A percentile compares a stretch with the other conserved stretches of the same genome.
Evolutionary conservation across 768 basidiomycete species (phyloP).

Genomic region (Plicaturopsis crispa): DNA sequence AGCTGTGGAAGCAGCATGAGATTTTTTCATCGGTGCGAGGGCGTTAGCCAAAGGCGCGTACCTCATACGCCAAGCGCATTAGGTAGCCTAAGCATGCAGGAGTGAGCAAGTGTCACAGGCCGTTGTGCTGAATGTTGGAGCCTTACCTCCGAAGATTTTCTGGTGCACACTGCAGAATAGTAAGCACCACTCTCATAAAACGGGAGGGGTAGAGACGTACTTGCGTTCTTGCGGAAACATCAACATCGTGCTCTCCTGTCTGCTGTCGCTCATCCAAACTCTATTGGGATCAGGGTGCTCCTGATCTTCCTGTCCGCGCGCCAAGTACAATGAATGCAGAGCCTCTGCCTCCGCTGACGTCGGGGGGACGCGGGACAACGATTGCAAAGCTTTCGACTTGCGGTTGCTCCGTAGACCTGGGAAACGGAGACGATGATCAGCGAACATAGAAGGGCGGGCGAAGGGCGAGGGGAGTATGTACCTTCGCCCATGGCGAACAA

Average conservation of each 20-base stretch:
- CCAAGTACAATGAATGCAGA: slow-evolving; percentile 64
- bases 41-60: no score
- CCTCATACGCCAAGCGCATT: slow-evolving; percentile 70
- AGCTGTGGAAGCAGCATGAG: slow-evolving; percentile 47
- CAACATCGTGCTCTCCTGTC: slow-evolving; percentile 58
- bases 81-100: slow-evolving; percentile 29
- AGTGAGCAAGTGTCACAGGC: no score
- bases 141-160: slow-evolving; percentile 69
- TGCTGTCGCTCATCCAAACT: slow-evolving; percentile 73
- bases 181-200: slow-evolving; percentile 1
- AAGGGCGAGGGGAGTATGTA: slow-evolving; percentile 20
- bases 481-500: slow-evolving; percentile 65
- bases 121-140: no score
- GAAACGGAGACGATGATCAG: no score
- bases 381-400: slow-evolving; percentile 42
- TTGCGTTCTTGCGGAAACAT: slow-evolving; percentile 88
- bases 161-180: slow-evolving; percentile 52
- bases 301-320: slow-evolving; percentile 39
- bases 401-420: slow-evolving; percentile 58
- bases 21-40: no score
- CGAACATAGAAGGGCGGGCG: neutral
- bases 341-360: slow-evolving; percentile 58
- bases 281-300: slow-evolving; percentile 13
- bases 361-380: slow-evolving; percentile 69
- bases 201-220: slow-evolving; percentile 29